Percentiles rank a stretch among this genome's conserved stretches.
phyloP scores from a whole-genome alignment of 169 alveolate species.

The Eimeria sp. region DNA sequence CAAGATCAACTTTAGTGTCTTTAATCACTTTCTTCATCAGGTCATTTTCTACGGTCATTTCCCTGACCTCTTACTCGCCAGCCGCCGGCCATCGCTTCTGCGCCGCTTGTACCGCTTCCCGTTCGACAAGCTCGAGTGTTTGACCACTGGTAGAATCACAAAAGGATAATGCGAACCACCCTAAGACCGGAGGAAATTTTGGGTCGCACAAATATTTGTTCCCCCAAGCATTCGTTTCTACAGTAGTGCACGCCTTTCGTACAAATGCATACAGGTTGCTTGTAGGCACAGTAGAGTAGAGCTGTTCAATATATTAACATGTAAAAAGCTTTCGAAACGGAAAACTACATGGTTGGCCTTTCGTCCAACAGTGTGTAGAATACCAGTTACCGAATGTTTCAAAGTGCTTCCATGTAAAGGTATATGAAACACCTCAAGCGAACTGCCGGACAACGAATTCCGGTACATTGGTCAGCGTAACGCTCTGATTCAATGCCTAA shows the following conservation, averaged over 20 bases:
- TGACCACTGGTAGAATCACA: constrained; percentile 44
- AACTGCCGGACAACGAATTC: neutral
- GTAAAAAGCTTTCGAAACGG: neutral
- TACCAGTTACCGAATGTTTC: neutral
- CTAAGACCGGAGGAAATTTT: neutral
- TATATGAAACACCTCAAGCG: neutral
- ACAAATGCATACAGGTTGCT: neutral
- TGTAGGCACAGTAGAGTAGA: neutral
- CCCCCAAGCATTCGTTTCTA: neutral
- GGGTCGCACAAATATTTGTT: neutral
- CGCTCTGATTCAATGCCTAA: neutral
- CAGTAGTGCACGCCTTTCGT: neutral
- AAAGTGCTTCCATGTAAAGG: neutral
- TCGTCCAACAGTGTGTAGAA: neutral
- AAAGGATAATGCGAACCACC: neutral
- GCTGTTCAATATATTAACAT: too few relatives aligned
- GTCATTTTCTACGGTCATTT: constrained; percentile 95
- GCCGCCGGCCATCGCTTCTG: constrained; percentile 87
- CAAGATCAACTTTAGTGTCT: neutral
- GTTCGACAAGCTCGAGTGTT: constrained; percentile 89
- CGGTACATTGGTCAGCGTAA: neutral
- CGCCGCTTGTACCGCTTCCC: constrained; percentile 91
- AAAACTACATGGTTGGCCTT: neutral
- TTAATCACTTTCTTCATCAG: constrained; percentile 58
- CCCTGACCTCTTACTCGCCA: constrained; percentile 95